Base-by-base conservation (phyloP, 345 rosid species). In the Streptanthus diversifolius region DNA sequence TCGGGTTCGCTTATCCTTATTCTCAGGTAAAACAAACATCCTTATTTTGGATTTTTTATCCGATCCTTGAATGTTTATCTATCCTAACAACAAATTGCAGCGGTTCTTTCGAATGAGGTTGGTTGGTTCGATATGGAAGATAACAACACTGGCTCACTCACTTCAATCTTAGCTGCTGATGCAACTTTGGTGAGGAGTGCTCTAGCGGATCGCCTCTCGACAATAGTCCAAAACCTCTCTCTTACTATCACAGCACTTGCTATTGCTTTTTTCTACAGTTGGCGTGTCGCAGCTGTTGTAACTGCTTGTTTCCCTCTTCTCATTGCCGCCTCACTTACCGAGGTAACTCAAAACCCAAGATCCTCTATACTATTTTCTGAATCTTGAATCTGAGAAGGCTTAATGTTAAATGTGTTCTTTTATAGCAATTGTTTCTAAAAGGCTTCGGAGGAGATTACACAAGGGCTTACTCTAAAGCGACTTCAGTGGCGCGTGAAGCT, bases 91-190 rank as follows among this genome's bases (percentile, higher is more conserved):
- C 68, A 68, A 68, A 70, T 27, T 83, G 85, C 86, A 87, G 96
- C 96, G 55, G 81, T 89, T 48, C 93, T 91, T 35, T 57, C 77
- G 7, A 89, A 88, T 60, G 97, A 92, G 81, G 81, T 89, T 52
- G 96, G 85, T 9, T 92, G 93, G 97, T 89, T 92, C 64, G 98
- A 92, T 84, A 36, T 80, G 68, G 92, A 89, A 5, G 93, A 89
- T 69, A 89, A 92, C 70, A 84, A 56, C 36, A 84, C 87, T 2
- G 96, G 93, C 43, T 80, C 83, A 6, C 65, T 87, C 55, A 80
- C 90, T 15, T 82, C 92, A 41, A 74, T 84, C 52, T 80, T 92
- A 75, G 89, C 98, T 44, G 85, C 91, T 25, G 95, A 84, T 78
- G 96, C 96, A 54, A 90, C 89, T 21, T 66, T 83, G 27, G 96